phyloP scores from a whole-genome alignment of 345 rosid genomes.

The Brassica cretica region DNA sequence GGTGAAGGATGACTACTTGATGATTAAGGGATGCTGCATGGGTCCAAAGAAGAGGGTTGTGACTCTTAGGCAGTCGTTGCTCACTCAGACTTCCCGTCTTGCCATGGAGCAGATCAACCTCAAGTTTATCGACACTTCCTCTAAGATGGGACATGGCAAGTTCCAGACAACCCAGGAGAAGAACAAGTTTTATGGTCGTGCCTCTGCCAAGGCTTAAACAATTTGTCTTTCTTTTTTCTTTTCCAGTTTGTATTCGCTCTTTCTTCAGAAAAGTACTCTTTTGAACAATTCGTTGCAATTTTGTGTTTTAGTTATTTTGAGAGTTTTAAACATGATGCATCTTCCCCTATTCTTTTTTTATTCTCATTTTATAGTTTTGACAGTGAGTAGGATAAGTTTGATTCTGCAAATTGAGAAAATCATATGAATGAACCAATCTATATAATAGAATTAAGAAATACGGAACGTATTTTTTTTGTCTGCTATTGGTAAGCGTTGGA shows the following conservation, averaged over 20 bases:
- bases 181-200: constrained; percentile 1
- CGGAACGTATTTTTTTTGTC: too few relatives aligned
- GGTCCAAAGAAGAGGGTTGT: not conserved
- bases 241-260: not conserved
- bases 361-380: not conserved
- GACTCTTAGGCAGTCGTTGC: not conserved
- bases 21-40: not conserved
- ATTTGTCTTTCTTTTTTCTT: not conserved
- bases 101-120: not conserved
- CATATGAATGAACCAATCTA: not conserved
- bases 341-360: not conserved
- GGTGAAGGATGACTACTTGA: not conserved
- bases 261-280: not conserved
- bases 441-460: too few relatives aligned
- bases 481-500: too few relatives aligned
- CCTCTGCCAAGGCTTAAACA: not conserved
- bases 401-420: not conserved
- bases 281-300: not conserved
- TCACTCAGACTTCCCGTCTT: not conserved
- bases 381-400: not conserved
- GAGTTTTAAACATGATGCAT: not conserved
- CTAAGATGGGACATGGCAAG: not conserved
- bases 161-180: not conserved
- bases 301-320: not conserved
- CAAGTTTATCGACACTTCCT: not conserved